These are phyloP conservation scores for Candida sphagnicola DNA, from an alignment of 805 yeast genomes.

Conservation along the genomic window DNA sequence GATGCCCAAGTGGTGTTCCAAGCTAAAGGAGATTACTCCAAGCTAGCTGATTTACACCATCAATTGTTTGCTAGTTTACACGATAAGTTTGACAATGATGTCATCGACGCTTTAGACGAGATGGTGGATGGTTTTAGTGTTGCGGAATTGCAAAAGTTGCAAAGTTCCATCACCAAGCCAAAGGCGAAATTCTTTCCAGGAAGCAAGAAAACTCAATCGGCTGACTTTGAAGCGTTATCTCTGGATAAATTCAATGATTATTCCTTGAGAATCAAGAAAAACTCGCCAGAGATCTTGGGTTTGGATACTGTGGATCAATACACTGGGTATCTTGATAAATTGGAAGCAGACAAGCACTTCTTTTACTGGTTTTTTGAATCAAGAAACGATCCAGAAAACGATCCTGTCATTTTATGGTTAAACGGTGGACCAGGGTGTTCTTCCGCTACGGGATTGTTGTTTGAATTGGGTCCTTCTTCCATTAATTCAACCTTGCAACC, in stretches of 20 bases:
- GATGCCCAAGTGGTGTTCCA: background rate
- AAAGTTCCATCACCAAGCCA: background rate
- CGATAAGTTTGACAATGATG: background rate
- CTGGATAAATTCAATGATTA: slow-evolving; percentile 21
- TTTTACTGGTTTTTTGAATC: slow-evolving; percentile 94
- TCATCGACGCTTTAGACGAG: background rate
- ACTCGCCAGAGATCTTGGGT: slow-evolving; percentile 32
- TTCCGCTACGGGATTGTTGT: slow-evolving; percentile 82
- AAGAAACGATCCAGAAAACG: slow-evolving; percentile 78
- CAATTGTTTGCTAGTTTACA: background rate
- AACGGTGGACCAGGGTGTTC: slow-evolving; percentile 98
- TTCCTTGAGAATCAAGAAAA: slow-evolving; percentile 27
- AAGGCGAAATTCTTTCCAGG: background rate
- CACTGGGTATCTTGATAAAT: slow-evolving; percentile 38
- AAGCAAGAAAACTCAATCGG: background rate
- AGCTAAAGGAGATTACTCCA: background rate
- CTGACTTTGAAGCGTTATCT: slow-evolving; percentile 15
- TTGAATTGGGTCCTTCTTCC: slow-evolving; percentile 87
- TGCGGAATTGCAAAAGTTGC: background rate
- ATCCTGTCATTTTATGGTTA: slow-evolving; percentile 87
- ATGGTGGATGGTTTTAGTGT: background rate
- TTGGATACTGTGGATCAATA: slow-evolving; percentile 34
- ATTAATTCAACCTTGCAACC: slow-evolving; percentile 66
- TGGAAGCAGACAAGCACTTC: slow-evolving; percentile 58
- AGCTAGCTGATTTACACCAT: background rate